Evolutionary conservation across 129 eudicot genomes (phyloP), one percentile per base, ranked within the genome.

Genomic region (Pulicaria dysenterica): DNA sequence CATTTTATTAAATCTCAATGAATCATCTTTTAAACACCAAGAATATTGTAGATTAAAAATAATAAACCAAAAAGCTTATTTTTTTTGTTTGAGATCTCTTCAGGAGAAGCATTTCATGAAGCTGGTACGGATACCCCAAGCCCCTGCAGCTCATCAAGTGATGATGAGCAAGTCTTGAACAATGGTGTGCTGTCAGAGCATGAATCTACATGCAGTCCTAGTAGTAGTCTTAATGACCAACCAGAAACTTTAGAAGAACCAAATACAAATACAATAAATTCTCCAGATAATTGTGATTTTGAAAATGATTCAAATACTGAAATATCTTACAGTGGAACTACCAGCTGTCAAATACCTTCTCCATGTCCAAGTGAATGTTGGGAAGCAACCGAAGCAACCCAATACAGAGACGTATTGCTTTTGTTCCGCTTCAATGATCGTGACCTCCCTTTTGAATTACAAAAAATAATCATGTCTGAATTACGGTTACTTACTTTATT

Each of bases 41-140:
- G 41, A 47, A 31, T 34, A 47, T 24, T 34, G 58, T 67, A n/a
- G 15, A 19, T 46, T 48, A 37, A 59, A 57, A 45, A 31, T 58
- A 43, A 13, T n/a, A 31, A 46, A 45, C 34, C 46, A 58, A 42
- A 43, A 31, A 56, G 43, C 55, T 69, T 77, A 38, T 54, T 58
- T 43, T 55, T 24, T 54, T 60, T 75, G 39, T 34, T 66, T 47
- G 51, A 61, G 24, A 73, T 58, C 16, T 74, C 67, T 64, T 12
- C 87, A 94, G 98, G 92, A 45, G 96, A 87, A 55, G 86, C 85
- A 39, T 90, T 94, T 77, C 83, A 82, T 74, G 98, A 93, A 80
- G 92, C 92, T 48, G 74, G 85, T 13, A 93, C 75, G 41, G 79
- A 76, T 54, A 73, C 89, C 58, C 72, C 87, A 5, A 49, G 60